Base-by-base conservation (phyloP, 1,284 basidiomycete genomes). In the Cutaneotrichosporon dermatis region DNA sequence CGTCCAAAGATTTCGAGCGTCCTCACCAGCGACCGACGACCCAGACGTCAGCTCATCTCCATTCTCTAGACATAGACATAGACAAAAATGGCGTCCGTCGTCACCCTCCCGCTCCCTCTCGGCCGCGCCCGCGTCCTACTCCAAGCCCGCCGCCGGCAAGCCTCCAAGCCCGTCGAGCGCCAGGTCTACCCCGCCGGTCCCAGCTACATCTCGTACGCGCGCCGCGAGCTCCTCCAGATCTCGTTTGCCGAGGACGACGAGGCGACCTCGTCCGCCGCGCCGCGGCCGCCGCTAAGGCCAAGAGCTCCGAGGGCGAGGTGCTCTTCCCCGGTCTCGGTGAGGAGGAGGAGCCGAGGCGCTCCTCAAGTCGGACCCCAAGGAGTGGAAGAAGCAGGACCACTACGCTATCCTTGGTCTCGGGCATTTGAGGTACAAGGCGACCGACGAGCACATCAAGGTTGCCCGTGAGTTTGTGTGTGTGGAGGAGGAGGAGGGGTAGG, bases 381-480 rank as follows among this genome's bases (percentile, higher is more conserved):
- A 97, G 77, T 99, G 95, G 95, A 99, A 99, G 90, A 92, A 93
- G 84, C 96, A 98, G 85, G 95, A 99, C 77, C 92, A 98, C 77
- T 98, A 98, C 76, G 90, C 90, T 60, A 91, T 98, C 40, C 87
- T 98, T 55, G 95, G 95, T 71, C 85, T 99, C 5, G 95, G 92
- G 34, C 86, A 89, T 72, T 82, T 97, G 60, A 85, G 95, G 61
- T 92, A 90, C 84, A 87, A 83, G 68, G 95, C 95, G 9, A 92
- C 85, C 15, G 84, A 86, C 42, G 92, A 88, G 62, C 95, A 99
- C 76, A 99, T 99, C 79, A 95, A 94, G 79, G 86, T 96, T 73
- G 92, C 95, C 64, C 93, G 93, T 94, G 79, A 70, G 90, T 85
- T 1, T 49, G 34, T 7, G 4, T 45, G 2, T 8, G n/a, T n/a